A percentile compares a stretch with the other conserved stretches of the same genome.
Evolutionary conservation across 2,329 filamentous ascomycete genomes (phyloP).

Genomic region (Sordariomycetes sp.): DNA sequence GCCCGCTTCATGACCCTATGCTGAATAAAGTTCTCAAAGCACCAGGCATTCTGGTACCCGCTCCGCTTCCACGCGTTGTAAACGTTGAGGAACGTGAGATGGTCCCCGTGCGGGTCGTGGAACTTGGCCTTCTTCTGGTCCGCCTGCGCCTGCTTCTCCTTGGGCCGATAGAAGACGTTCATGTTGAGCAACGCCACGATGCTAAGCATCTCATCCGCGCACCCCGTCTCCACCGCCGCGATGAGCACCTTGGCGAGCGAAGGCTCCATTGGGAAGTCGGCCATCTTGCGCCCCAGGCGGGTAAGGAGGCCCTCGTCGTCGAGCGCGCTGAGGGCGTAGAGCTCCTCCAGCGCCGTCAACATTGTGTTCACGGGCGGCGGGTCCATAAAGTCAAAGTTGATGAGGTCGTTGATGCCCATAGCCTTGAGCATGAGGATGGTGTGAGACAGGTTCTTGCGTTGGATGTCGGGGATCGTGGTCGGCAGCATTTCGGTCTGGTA

Average conservation of each 20-base stretch:
- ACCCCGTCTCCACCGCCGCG: constrained; percentile 71
- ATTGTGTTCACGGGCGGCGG: constrained; percentile 95
- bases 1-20: constrained; percentile 78
- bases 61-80: constrained; percentile 94
- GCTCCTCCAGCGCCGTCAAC: constrained; percentile 87
- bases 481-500: constrained; percentile 96
- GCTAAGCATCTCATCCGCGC: constrained; percentile 85
- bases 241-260: constrained; percentile 84
- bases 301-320: constrained; percentile 94
- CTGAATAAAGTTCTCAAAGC: constrained; percentile 96
- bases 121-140: constrained; percentile 98
- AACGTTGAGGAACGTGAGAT: constrained; percentile 88
- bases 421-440: constrained; percentile 97
- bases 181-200: constrained; percentile 93
- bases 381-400: constrained; percentile 99
- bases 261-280: constrained; percentile 96
- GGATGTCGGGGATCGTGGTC: constrained; percentile 91
- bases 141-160: constrained; percentile 92
- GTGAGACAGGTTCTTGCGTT: constrained; percentile 80
- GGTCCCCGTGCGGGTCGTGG: constrained; percentile 87
- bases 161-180: constrained; percentile 85
- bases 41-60: constrained; percentile 78
- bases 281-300: constrained; percentile 88
- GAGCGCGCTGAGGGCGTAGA: constrained; percentile 81
- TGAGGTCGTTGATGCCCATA: constrained; percentile 95